Evolutionary conservation across 306 rosid genomes (phyloP).

Genomic region (Arachis hypogaea): DNA sequence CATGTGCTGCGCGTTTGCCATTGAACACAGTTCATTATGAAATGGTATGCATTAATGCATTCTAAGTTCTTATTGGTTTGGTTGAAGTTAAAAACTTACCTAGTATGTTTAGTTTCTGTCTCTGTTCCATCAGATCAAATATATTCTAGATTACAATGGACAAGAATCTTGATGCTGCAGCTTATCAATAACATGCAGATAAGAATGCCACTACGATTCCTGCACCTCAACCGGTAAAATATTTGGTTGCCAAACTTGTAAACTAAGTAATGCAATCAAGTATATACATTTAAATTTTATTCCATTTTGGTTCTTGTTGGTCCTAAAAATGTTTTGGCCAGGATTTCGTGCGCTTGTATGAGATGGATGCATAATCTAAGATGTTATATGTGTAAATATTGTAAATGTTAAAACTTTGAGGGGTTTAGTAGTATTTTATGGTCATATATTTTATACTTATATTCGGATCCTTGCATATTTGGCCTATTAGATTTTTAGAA

Average conservation of each 20-base stretch:
- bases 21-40: slow-evolving; percentile 16
- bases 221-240: slow-evolving; percentile 23
- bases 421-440: not conserved
- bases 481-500: not conserved
- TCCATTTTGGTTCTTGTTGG: slow-evolving; percentile 31
- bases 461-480: not conserved
- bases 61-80: slow-evolving; percentile 3
- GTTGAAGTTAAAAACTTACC: slow-evolving; percentile 16
- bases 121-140: slow-evolving; percentile 10
- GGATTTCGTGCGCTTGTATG: not conserved
- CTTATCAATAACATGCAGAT: not conserved
- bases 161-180: slow-evolving; percentile 16
- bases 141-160: not conserved
- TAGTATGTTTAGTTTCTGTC: not conserved
- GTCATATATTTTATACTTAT: not conserved
- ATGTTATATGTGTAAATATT: not conserved
- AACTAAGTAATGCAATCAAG: not conserved
- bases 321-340: not conserved
- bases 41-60: not conserved
- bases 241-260: slow-evolving; percentile 6
- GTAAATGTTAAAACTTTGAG: not conserved
- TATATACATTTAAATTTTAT: not conserved
- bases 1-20: not conserved
- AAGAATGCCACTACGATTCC: slow-evolving; percentile 1
- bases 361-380: not conserved